Evolutionary conservation across 2,329 filamentous ascomycete species (phyloP), one percentile per base, ranked within the genome.

Genomic region (Neodidymelliopsis sp.): DNA sequence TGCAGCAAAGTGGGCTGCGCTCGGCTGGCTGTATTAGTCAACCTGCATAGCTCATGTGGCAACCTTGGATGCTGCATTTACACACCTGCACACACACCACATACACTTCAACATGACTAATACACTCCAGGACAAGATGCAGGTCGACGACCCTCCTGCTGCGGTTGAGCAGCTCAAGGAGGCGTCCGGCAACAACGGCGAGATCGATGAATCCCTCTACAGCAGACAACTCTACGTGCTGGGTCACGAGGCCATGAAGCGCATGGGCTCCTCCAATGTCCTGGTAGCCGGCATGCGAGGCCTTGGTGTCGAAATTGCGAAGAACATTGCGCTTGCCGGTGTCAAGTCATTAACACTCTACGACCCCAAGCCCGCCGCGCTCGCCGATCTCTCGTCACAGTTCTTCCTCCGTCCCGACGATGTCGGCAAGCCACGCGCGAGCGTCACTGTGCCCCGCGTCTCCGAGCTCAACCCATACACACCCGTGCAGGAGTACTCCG

Each of bases 391-490:
- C 24, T 97, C 94, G 29, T 90, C 94, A 31, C 94, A 99, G 75
- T 99, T 99, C 82, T 99, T 99, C 82, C 85, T 99, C 16, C 90
- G 85, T 48, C 82, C 86, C 13, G 84, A 87, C 65, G 94, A 99
- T 71, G 87, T 97, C 43, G 94, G 94, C 66, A 96, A 96, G 79
- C 89, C 91, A 4, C 87, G 94, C 70, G 94, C 93, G 58, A 81
- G 86, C 60, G 89, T 91, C 44, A 96, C 93, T 1, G 90, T 88
- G 2, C 93, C 94, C 7, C 87, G 91, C 40, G 89, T 99, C 20
- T 90, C 91, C 30, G 94, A 99, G 75, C 83, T 99, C 60, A 99
- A 99, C 74, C 90, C 91, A 53, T 99, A 99, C 71, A 96, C 93
- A 4, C 94, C 94, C 6, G 89, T 99, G 49, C 83, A 85, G 53